phyloP scores from a whole-genome alignment of 106 monocot genomes.

The Alisma plantagoaquatica region DNA sequence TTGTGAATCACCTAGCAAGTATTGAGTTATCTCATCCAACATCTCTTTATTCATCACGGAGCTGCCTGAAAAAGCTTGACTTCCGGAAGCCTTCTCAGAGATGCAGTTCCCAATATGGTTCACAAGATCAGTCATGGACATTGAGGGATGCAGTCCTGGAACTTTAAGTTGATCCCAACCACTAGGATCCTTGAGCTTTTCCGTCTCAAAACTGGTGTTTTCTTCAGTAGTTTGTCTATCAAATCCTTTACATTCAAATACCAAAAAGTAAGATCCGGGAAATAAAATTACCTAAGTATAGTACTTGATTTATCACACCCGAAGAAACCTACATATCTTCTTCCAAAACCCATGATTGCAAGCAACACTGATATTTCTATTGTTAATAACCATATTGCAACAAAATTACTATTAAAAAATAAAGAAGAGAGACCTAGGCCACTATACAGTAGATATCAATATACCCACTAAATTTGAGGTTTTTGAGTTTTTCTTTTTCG shows the following conservation, averaged over 20 bases:
- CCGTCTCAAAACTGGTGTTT: conserved; percentile 4
- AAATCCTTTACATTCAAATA: conserved; percentile 8
- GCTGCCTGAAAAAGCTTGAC: conserved; percentile 13
- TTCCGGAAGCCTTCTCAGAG: conserved; percentile 38
- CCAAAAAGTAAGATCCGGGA: background rate
- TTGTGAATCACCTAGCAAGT: conserved; percentile 61
- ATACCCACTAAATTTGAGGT: no score
- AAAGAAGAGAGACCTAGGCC: no score
- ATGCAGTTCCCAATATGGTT: conserved; percentile 72
- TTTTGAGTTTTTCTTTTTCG: no score
- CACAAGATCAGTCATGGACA: conserved; percentile 79
- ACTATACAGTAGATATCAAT: no score
- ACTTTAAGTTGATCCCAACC: conserved; percentile 48
- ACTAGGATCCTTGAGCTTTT: conserved; percentile 11
- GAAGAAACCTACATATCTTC: no score
- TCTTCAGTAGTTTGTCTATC: conserved; percentile 17
- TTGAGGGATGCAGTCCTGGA: conserved; percentile 60
- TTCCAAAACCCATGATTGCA: no score
- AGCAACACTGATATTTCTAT: no score
- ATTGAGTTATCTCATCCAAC: conserved; percentile 53
- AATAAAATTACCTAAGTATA: no score
- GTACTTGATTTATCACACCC: no score
- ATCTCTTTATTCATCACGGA: conserved; percentile 22
- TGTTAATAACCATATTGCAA: no score
- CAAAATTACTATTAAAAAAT: no score